Percentiles rank a stretch among this genome's conserved stretches.
Conservation (phyloP, 257 asterid species). For the Sherardia arvensis region DNA sequence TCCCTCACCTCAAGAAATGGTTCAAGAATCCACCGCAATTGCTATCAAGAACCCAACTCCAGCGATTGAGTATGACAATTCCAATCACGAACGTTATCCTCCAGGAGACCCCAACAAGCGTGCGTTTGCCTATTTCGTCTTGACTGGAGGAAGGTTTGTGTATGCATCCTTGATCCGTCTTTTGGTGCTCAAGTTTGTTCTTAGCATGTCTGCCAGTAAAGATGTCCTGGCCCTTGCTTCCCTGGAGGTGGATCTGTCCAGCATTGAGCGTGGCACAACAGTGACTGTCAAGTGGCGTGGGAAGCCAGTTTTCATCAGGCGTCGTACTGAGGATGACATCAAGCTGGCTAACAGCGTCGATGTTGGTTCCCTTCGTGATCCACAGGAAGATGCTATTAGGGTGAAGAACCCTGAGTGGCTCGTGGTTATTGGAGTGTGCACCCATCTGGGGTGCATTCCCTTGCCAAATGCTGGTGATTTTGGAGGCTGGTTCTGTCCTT, state of each 20-base stretch:
- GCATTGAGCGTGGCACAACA: slow-evolving; percentile 86
- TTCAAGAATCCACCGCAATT: slow-evolving; percentile 54
- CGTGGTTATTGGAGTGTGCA: slow-evolving; percentile 81
- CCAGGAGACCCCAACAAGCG: slow-evolving; percentile 93
- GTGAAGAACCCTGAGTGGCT: slow-evolving; percentile 95
- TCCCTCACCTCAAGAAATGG: slow-evolving; percentile 33
- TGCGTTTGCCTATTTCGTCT: slow-evolving; percentile 81
- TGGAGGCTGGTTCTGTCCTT: slow-evolving; percentile 98
- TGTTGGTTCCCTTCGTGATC: slow-evolving; percentile 62
- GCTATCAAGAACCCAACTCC: slow-evolving; percentile 82
- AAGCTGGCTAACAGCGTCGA: slow-evolving; percentile 76
- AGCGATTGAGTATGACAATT: slow-evolving; percentile 61
- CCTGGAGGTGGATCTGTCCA: slow-evolving; percentile 80
- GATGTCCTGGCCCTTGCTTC: slow-evolving; percentile 94
- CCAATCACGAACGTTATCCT: slow-evolving; percentile 85
- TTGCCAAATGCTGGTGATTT: slow-evolving; percentile 95
- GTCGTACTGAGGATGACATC: slow-evolving; percentile 71
- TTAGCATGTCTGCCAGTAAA: slow-evolving; percentile 97
- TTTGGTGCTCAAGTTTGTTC: slow-evolving; percentile 68
- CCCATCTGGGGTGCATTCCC: slow-evolving; percentile 92
- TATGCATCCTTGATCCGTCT: slow-evolving; percentile 91
- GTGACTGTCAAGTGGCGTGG: slow-evolving; percentile 99
- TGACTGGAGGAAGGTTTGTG: slow-evolving; percentile 91
- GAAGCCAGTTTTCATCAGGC: slow-evolving; percentile 91
- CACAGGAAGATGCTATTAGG: slow-evolving; percentile 83